These are phyloP conservation scores for Fusarium solani-melongenae DNA, from an alignment of 2,329 filamentous ascomycete species.

Conservation along the genomic window DNA sequence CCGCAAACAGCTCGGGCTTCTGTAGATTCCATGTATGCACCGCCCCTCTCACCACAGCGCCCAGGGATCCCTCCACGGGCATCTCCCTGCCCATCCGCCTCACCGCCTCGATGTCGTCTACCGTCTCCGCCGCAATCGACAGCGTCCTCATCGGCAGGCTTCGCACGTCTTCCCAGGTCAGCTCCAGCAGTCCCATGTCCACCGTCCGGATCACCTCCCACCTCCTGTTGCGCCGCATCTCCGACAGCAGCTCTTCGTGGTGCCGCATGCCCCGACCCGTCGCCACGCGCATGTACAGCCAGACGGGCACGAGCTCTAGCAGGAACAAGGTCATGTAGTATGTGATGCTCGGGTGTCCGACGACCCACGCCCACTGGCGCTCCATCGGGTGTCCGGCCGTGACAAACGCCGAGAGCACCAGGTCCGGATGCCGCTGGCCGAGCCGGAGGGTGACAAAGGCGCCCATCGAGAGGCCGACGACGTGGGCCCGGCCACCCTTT, in stretches of 20 bases:
- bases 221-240: slow-evolving; percentile 49
- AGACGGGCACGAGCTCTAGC: slow-evolving; percentile 42
- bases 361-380: slow-evolving; percentile 41
- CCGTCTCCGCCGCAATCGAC: slow-evolving; percentile 45
- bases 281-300: slow-evolving; percentile 45
- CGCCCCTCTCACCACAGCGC: slow-evolving; percentile 49
- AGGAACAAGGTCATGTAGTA: slow-evolving; percentile 40
- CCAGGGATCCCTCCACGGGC: slow-evolving; percentile 41
- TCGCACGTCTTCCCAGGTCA: slow-evolving; percentile 42
- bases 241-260: slow-evolving; percentile 46
- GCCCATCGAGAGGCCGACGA: slow-evolving; percentile 55
- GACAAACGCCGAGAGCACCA: slow-evolving; percentile 49
- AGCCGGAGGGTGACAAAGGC: slow-evolving; percentile 51
- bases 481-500: slow-evolving; percentile 50
- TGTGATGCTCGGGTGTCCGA: slow-evolving; percentile 43
- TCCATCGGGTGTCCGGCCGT: slow-evolving; percentile 48
- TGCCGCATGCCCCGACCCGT: slow-evolving; percentile 40
- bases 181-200: slow-evolving; percentile 37
- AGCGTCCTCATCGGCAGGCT: slow-evolving; percentile 42
- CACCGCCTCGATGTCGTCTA: slow-evolving; percentile 48
- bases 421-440: slow-evolving; percentile 47
- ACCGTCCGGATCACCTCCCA: slow-evolving; percentile 42
- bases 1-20: slow-evolving; percentile 52
- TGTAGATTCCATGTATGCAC: slow-evolving; percentile 56
- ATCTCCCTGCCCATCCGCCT: slow-evolving; percentile 43